phyloP scores from a whole-genome alignment of 2,329 filamentous ascomycete genomes.

The Xylaria sp. region DNA sequence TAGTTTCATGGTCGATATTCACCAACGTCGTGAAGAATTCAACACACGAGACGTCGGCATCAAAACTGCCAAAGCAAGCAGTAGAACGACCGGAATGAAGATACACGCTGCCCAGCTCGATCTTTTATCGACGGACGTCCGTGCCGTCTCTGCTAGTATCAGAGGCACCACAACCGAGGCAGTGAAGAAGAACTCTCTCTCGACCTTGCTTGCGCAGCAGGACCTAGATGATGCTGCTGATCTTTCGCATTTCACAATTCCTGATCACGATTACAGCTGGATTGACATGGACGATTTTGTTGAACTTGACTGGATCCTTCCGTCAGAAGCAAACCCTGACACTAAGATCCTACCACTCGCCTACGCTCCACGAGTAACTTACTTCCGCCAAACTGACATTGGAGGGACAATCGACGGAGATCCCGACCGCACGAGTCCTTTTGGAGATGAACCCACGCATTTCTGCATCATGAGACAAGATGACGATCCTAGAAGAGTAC shows the following conservation, averaged over 20 bases:
- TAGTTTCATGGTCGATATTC: conserved; percentile 96
- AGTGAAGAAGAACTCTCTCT: conserved; percentile 69
- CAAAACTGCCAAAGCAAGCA: conserved; percentile 78
- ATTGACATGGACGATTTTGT: conserved; percentile 99
- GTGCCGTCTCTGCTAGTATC: conserved; percentile 92
- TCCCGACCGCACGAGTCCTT: conserved; percentile 83
- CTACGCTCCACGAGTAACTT: conserved; percentile 94
- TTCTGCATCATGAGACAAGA: conserved; percentile 94
- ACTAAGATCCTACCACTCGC: conserved; percentile 94
- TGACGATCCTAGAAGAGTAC: conserved; percentile 88
- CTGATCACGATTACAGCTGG: conserved; percentile 95
- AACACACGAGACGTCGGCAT: conserved; percentile 81
- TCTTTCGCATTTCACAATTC: conserved; percentile 91
- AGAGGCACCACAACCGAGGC: conserved; percentile 82
- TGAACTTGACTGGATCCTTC: conserved; percentile 95
- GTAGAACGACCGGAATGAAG: conserved; percentile 90
- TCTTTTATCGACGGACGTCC: conserved; percentile 88
- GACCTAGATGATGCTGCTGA: conserved; percentile 69
- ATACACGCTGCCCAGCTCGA: conserved; percentile 96
- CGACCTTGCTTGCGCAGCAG: conserved; percentile 63
- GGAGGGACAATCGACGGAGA: conserved; percentile 82
- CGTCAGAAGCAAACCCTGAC: conserved; percentile 87
- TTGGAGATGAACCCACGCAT: conserved; percentile 93
- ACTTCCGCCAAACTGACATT: conserved; percentile 97
- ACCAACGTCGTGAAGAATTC: conserved; percentile 93